Conservation (phyloP, 2,329 filamentous ascomycete species). For the Gliomastix tumulicola region DNA sequence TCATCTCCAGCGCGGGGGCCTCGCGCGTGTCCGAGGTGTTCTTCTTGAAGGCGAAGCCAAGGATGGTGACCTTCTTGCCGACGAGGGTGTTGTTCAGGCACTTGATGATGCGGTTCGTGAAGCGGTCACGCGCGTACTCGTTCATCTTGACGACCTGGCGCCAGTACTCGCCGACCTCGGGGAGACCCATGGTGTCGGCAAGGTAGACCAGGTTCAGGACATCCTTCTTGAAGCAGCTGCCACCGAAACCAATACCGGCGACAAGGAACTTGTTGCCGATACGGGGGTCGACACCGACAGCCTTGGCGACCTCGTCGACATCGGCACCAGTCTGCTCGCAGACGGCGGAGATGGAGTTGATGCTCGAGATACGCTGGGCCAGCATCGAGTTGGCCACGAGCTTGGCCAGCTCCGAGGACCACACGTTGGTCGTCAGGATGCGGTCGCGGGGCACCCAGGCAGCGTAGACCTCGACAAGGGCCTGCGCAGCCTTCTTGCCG, state of each 20-base stretch:
- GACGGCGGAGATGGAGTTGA: slow-evolving; percentile 75
- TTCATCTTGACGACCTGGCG: slow-evolving; percentile 68
- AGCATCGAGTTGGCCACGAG: slow-evolving; percentile 75
- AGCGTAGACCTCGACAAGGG: slow-evolving; percentile 59
- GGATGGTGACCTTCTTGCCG: slow-evolving; percentile 63
- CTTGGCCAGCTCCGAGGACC: slow-evolving; percentile 74
- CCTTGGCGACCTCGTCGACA: slow-evolving; percentile 62
- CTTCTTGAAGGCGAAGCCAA: slow-evolving; percentile 77
- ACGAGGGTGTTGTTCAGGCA: slow-evolving; percentile 62
- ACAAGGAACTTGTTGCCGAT: slow-evolving; percentile 70
- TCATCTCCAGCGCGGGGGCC: slow-evolving; percentile 60
- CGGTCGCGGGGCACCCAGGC: slow-evolving; percentile 61
- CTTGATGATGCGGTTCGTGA: slow-evolving; percentile 57
- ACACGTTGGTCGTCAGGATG: slow-evolving; percentile 67
- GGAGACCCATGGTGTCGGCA: slow-evolving; percentile 60
- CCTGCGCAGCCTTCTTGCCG: slow-evolving; percentile 55
- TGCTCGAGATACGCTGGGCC: slow-evolving; percentile 72
- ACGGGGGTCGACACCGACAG: slow-evolving; percentile 62
- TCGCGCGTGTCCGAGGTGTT: slow-evolving; percentile 71
- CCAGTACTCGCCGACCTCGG: slow-evolving; percentile 73
- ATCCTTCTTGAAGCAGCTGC: slow-evolving; percentile 78
- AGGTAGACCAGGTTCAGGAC: slow-evolving; percentile 68
- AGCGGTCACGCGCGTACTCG: slow-evolving; percentile 65
- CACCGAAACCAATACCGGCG: slow-evolving; percentile 71
- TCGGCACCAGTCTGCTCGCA: slow-evolving; percentile 72